Base-by-base conservation (phyloP, 2,329 filamentous ascomycete genomes). In the Pseudocercospora cruenta region DNA sequence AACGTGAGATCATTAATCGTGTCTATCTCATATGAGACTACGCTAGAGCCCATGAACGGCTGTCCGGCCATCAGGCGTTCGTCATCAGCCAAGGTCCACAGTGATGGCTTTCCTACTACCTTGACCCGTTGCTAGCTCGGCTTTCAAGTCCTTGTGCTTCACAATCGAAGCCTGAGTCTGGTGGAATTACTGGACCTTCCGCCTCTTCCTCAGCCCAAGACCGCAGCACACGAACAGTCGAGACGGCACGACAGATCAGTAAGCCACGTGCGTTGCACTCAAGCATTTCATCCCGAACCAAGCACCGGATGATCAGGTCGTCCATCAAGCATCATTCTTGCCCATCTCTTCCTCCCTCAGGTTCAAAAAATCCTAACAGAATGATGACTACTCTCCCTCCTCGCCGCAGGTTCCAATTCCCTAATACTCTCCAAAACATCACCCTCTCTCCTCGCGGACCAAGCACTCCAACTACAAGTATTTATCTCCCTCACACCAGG, bases 381-480 rank as follows among this genome's bases (percentile, higher is more conserved):
- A 22, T 57, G 24, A 57, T 57, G 53, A 33, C 28, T 33, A 26
- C 22, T 28, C 53, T 33, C 24, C 22, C 28, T 58, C 55, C 31
- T 21, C 26, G 16, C 16, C 31, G 31, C n/a, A 19, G 55, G 55
- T 19, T 39, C n/a, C 55, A 39, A 2, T 16, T 43, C 55, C 55
- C 31, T 10, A 14, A 36, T 39, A 3, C 55, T 39, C 19, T 58
- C 55, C 55, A 58, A 43, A 12, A 33, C 53, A 51, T 51, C 47
- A 51, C 22, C 47, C n/a, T 26, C 22, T 19, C 47, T 26, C 47
- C 47, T 51, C 7, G 47, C 22, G 1, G 47, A 26, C 64, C 64
- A 66, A 9, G 64, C 64, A 3, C 39, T 43, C 64, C 64, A 66
- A 31, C 26, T 39, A 47, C 64, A 66, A 28, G 49, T 58, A 21